Evolutionary conservation across 208 protist genomes (phyloP), one percentile per base, ranked within the genome.

Genomic region (Trichomonas vaginalis): DNA sequence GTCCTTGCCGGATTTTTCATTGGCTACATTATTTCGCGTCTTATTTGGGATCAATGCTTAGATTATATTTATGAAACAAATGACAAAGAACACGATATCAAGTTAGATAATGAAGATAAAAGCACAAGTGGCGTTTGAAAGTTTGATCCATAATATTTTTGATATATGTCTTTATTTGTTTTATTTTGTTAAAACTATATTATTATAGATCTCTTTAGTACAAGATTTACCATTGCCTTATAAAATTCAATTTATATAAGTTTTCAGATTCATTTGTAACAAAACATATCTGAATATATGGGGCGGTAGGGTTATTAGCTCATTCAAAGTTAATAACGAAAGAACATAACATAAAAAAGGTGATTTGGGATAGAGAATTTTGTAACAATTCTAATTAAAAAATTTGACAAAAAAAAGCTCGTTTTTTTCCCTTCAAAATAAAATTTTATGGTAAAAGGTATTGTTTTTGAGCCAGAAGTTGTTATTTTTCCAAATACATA

Each of bases 401-500:
- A n/a, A n/a, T n/a, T n/a, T n/a, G n/a, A n/a, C n/a, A n/a, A n/a
- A 70, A 70, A 70, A 70, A 70, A 70, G 56, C 17, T n/a, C 56
- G 56, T 70, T 70, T 70, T 70, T 70, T 70, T 56, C n/a, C n/a
- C n/a, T n/a, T n/a, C n/a, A n/a, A n/a, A n/a, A n/a, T n/a, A 70
- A n/a, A 32, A 32, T 70, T n/a, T 32, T n/a, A 70, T 70, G 56
- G 17, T 27, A n/a, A 70, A 47, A n/a, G 82, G 82, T 45, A 88
- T 88, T 47, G 35, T 35, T 47, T 88, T 88, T 88, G 82, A 88
- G 0, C 86, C 86, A 23, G 14, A 42, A 39, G 35, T 9, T 39
- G 35, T 92, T 15, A 21, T 92, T 40, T 92, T 92, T 92, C 86
- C 86, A 27, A 48, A 92, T 39, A 92, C 86, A 39, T 92, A 92